Evolutionary conservation across 441 rosid genomes (phyloP), one percentile per base, ranked within the genome.

Genomic region (Cnidoscolus chayamansa): DNA sequence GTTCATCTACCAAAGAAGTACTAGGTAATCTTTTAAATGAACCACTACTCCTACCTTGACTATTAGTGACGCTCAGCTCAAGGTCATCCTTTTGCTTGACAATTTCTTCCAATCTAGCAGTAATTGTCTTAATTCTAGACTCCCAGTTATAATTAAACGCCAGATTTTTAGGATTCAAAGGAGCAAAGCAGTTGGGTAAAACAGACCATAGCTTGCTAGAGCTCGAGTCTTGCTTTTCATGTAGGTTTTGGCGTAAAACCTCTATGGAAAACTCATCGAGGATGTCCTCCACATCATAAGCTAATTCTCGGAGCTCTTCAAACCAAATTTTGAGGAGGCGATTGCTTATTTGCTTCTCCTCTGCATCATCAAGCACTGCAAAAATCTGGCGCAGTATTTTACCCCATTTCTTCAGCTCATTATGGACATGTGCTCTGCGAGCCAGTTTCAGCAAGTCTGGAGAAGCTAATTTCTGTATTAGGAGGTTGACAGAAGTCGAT

Each of bases 281-380:
- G 43, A 70, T 9, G 51, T 70, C 73, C 0, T 70, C 73, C 0
- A 48, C 54, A 2, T 81, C 83, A 10, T 68, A 68, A 12, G 73
- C 79, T 69, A 81, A 69, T 31, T 74, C 61, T 58, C 60, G 68
- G 63, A 77, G 81, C 7, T 81, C 64, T 0, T 49, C 32, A 13
- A 74, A 70, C 81, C 84, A 81, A 1, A 69, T 40, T 37, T 72
- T 40, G 17, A 72, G 65, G 0, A 19, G 30, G 11, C 32, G 10
- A 47, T 62, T 55, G 7, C 53, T 49, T 47, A 67, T 63, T 35
- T 74, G 77, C 62, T 69, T 63, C 47, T 72, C 70, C 51, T 74
- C 80, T 7, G 81, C 79, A 37, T 77, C 78, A 3, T 80, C 77
- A 1, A 49, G 45, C 7, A 69, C 74, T 12, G 70, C 50, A 7